phyloP scores from a whole-genome alignment of 1,284 basidiomycete genomes.

The Trichosporon sp. region DNA sequence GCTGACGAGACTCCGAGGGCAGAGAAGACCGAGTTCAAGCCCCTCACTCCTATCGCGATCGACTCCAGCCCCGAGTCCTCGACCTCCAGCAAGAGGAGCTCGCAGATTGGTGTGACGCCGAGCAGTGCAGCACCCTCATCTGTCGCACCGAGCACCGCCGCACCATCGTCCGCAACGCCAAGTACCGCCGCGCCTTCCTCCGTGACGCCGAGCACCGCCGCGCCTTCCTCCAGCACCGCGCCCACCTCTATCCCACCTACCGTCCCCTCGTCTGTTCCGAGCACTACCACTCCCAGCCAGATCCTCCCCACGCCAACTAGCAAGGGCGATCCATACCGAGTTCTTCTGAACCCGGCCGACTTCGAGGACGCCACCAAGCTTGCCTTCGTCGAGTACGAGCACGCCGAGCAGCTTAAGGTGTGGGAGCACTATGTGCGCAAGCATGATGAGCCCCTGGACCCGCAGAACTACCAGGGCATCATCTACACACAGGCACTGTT shows the following conservation, averaged over 20 bases:
- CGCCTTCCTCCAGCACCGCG: background rate
- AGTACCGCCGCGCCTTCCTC: background rate
- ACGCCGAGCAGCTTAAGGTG: conserved; percentile 75
- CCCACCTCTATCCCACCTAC: background rate
- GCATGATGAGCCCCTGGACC: conserved; percentile 75
- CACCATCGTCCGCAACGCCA: too few species aligned
- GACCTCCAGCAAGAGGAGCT: background rate
- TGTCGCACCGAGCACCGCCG: too few species aligned
- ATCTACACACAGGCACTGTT: conserved; percentile 45
- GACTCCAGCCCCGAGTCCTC: background rate
- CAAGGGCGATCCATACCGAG: conserved; percentile 37
- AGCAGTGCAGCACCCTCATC: too few species aligned
- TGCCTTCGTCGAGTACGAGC: conserved; percentile 66
- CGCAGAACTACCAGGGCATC: conserved; percentile 90
- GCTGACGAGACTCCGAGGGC: background rate
- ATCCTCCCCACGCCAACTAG: background rate
- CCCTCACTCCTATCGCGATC: background rate
- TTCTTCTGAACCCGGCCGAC: conserved; percentile 47
- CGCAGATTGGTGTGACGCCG: background rate
- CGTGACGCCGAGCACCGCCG: background rate
- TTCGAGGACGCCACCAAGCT: conserved; percentile 69
- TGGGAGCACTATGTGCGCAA: conserved; percentile 89
- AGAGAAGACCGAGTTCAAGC: background rate
- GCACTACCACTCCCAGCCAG: conserved; percentile 13
- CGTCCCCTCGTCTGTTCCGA: background rate